Percentiles rank a stretch among this genome's conserved stretches.
These are phyloP conservation scores for Lizonia empirigonia DNA, from an alignment of 2,329 filamentous ascomycete species.

Conservation along the genomic window DNA sequence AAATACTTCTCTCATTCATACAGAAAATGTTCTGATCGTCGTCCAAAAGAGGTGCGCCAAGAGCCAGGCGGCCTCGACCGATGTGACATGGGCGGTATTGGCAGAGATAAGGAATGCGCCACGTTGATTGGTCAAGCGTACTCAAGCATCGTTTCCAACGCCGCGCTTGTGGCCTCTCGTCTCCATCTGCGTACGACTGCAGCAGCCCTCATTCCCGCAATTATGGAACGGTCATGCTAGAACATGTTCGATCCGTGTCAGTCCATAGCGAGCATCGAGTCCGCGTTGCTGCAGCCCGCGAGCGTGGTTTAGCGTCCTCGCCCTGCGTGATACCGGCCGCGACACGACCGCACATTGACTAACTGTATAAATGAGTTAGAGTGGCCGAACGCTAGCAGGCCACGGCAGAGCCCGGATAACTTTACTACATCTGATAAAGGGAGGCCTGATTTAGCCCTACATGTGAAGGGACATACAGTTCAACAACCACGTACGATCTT, in stretches of 20 bases:
- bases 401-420: no score
- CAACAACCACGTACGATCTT: no score
- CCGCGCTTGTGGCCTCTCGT: constrained; percentile 1
- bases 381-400: no score
- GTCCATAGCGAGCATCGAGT: background rate
- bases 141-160: background rate
- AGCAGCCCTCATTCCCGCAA: constrained; percentile 6
- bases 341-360: constrained; percentile 36
- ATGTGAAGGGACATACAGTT: no score
- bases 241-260: background rate
- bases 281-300: constrained; percentile 9
- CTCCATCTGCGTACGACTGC: constrained; percentile 2
- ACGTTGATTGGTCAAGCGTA: constrained; percentile 1
- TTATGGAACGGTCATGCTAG: constrained; percentile 1
- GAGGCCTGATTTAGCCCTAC: no score
- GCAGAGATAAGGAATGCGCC: constrained; percentile 12
- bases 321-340: constrained; percentile 29
- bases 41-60: constrained; percentile 8
- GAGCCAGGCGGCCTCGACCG: constrained; percentile 1
- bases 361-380: no score
- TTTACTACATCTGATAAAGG: no score
- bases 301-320: constrained; percentile 12
- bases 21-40: constrained; percentile 7
- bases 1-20: constrained; percentile 1
- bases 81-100: constrained; percentile 11